Conservation (phyloP, 352 stramenopile genomes). For the Phytophthora pini region DNA sequence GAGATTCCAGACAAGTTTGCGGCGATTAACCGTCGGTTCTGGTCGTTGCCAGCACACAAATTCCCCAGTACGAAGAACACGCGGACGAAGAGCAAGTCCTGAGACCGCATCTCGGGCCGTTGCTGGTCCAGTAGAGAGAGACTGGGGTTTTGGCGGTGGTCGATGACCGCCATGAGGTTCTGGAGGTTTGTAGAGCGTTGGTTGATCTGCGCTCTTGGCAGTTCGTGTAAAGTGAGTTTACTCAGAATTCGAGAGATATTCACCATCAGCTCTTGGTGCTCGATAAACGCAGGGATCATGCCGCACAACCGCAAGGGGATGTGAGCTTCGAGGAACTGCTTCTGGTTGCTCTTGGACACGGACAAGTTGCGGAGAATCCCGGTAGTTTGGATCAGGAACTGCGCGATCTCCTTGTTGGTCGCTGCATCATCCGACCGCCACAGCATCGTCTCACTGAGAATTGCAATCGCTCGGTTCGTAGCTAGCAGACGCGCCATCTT, state of each 20-base stretch:
- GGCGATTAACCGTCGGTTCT: slow-evolving; percentile 62
- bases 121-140: slow-evolving; percentile 48
- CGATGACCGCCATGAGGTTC: slow-evolving; percentile 58
- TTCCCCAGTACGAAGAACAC: slow-evolving; percentile 88
- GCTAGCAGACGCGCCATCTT: slow-evolving; percentile 70
- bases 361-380: slow-evolving; percentile 74
- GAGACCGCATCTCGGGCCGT: slow-evolving; percentile 40
- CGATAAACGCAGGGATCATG: slow-evolving; percentile 49
- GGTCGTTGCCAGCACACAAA: slow-evolving; percentile 86
- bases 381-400: slow-evolving; percentile 76
- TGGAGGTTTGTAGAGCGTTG: slow-evolving; percentile 42
- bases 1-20: slow-evolving; percentile 37
- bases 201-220: slow-evolving; percentile 75
- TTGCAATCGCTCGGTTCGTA: slow-evolving; percentile 65
- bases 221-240: slow-evolving; percentile 84
- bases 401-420: slow-evolving; percentile 64
- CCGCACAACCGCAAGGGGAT: slow-evolving; percentile 58
- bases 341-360: slow-evolving; percentile 60
- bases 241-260: slow-evolving; percentile 82
- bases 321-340: slow-evolving; percentile 72
- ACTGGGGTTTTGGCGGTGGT: slow-evolving; percentile 43
- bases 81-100: slow-evolving; percentile 73
- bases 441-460: slow-evolving; percentile 54
- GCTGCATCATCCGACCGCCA: slow-evolving; percentile 39
- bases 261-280: slow-evolving; percentile 74